A percentile compares a stretch with the other conserved stretches of the same genome.
Evolutionary conservation across 139 green algal species (phyloP).

Genomic region (Astrephomene gubernaculifera): DNA sequence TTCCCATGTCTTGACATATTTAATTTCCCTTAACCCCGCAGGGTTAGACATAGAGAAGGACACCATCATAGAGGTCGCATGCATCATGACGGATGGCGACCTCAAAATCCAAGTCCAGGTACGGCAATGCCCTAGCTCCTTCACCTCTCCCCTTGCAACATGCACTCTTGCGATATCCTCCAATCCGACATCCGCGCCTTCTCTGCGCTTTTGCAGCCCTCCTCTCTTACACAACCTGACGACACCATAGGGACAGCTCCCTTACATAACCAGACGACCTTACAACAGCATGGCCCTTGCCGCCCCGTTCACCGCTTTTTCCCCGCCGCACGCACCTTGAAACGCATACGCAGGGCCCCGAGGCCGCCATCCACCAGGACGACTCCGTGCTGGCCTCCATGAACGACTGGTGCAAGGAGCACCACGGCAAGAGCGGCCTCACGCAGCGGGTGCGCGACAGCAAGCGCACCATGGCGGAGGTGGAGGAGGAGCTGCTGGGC

Average conservation of each 20-base stretch:
- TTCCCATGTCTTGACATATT: too few species aligned
- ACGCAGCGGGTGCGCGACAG: conserved; percentile 51
- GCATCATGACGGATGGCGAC: conserved; percentile 87
- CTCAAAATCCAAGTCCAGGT: conserved; percentile 59
- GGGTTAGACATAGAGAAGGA: conserved; percentile 88
- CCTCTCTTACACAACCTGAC: too few species aligned
- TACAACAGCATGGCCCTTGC: too few species aligned
- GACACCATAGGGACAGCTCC: too few species aligned
- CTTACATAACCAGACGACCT: too few species aligned
- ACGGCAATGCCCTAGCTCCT: not conserved
- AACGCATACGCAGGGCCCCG: conserved; percentile 88
- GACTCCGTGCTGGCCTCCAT: conserved; percentile 89
- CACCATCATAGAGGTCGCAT: conserved; percentile 93
- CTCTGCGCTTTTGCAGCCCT: too few species aligned
- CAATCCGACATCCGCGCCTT: not conserved
- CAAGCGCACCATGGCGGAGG: conserved; percentile 20
- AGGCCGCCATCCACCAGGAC: conserved; percentile 87
- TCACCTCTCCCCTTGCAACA: not conserved
- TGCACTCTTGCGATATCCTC: not conserved
- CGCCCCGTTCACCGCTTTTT: not conserved
- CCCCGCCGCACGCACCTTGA: not conserved
- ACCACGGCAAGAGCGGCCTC: conserved; percentile 84
- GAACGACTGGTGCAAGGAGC: conserved; percentile 94
- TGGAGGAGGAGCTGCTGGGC: conserved; percentile 60
- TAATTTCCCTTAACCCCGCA: too few species aligned